Evolutionary conservation across 495 filamentous ascomycete genomes (phyloP), one percentile per base, ranked within the genome.

Genomic region (Neurospora pannonica): DNA sequence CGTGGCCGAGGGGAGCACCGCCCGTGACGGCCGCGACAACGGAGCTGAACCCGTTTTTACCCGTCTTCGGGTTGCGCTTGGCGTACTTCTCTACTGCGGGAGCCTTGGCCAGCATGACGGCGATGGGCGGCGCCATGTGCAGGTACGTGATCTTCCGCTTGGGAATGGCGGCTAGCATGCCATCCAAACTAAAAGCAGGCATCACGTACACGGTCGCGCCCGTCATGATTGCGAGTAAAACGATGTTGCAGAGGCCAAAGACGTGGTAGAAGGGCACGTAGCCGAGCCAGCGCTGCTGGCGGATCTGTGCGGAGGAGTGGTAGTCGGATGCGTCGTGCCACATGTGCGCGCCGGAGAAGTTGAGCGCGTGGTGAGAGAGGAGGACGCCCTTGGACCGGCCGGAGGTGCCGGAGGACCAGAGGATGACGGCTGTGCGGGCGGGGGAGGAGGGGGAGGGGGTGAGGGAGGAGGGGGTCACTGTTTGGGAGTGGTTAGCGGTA

Each of bases 391-490:
- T 96, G 28, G 93, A 94, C 54, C 89, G 85, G 24, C 93, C 93
- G 0, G 93, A 95, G 4, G 93, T 96, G 5, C 93, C 93, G 5
- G 91, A 93, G 13, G 93, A 95, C 85, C 94, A 96, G 82, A 95
- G 94, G 79, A 96, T 92, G 4, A 81, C 79, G 43, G 76, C 76
- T 8, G 79, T 78, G 73, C 75, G 75, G 70, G 38, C 36, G 17
- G 72, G 34, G 15, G 77, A 72, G 19, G 71, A 31, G 11, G 70
- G 24, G 31, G 73, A 69, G 15, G 72, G 67, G 71, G 76, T 73
- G 36, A 70, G 21, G 38, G 72, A 19, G 15, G 69, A 19, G 13
- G 54, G 54, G 15, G 5, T 1, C 2, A 62, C 28, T 15, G 15
- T 34, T 38, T 38, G 38, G 38, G 38, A 38, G 10, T 38, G 38